Base-by-base conservation (phyloP, 345 rosid species). In the Atalantia buxifolia region DNA sequence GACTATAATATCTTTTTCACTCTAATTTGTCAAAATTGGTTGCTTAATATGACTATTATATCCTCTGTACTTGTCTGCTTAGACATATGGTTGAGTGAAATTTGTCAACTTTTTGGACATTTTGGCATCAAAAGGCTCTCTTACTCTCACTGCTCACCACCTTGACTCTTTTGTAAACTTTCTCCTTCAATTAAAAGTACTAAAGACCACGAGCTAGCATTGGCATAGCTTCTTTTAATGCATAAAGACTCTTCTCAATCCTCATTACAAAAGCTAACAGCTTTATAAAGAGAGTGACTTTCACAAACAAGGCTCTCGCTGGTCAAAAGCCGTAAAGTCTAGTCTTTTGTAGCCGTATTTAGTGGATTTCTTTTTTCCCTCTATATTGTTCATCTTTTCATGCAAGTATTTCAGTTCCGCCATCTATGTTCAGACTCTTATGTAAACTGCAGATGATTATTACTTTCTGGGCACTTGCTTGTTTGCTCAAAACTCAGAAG, bases 201-300 rank as follows among this genome's bases (percentile, higher is more conserved):
- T 48, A 21, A 25, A 63, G 59, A 85, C 85, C 90, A 86, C 88
- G 82, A 78, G 76, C 86, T 87, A 68, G 69, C 81, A 85, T 74
- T 77, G 71, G 71, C 81, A 82, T 76, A 80, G 19, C 90, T 63
- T 86, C 88, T 87, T 91, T 90, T 87, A 65, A 88, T 83, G 88
- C 85, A 69, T 78, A 83, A 86, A 75, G 75, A 62, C 65, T 24
- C 70, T 67, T 73, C 77, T 82, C 78, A 70, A 67, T 67, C 75
- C 78, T 82, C 78, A 68, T 77, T 80, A 59, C 80, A 62, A 78
- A 89, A 85, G 86, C 57, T 24, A 48, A 6, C 74, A 72, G 85
- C 72, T 83, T 78, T 84, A 75, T 77, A 48, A 9, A 28, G 62
- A n/a, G 69, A 16, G 6, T 18, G 57, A 72, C 74, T 81, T 84